These are phyloP conservation scores for Elsinoe arachidis DNA, from an alignment of 2,329 filamentous ascomycete genomes.

Conservation along the genomic window DNA sequence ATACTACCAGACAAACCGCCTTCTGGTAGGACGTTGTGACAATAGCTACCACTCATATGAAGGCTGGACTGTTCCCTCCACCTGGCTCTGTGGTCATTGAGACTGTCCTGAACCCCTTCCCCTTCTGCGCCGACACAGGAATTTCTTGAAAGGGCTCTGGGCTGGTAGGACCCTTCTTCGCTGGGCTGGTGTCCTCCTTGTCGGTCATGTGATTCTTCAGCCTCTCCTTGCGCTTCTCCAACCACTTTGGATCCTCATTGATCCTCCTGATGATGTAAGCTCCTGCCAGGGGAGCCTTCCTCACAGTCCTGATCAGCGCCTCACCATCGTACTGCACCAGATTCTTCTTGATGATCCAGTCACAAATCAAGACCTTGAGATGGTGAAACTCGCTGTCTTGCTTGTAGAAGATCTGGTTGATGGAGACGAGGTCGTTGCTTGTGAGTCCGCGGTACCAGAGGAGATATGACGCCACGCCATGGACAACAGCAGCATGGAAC, in stretches of 20 bases:
- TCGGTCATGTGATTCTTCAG: too few species aligned
- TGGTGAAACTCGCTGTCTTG: background rate
- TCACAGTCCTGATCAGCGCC: background rate
- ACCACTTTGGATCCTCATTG: background rate
- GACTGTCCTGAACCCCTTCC: too few species aligned
- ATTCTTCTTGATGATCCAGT: background rate
- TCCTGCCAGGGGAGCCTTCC: background rate
- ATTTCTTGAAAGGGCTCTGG: too few species aligned
- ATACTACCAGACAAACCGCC: too few species aligned
- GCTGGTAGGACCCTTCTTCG: too few species aligned
- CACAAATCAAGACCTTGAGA: background rate
- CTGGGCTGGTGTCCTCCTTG: too few species aligned
- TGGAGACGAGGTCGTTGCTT: background rate
- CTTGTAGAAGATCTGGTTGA: background rate
- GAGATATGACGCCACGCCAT: background rate
- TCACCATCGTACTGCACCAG: background rate
- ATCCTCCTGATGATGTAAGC: background rate
- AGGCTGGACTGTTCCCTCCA: too few species aligned
- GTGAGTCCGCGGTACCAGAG: background rate
- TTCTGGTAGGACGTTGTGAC: too few species aligned
- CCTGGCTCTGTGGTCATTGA: too few species aligned
- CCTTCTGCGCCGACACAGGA: too few species aligned
- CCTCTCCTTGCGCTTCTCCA: too few species aligned
- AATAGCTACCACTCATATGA: too few species aligned
- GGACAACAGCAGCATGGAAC: background rate